Evolutionary conservation across 2,329 filamentous ascomycete species (phyloP).

Genomic region (Venturiaceae sp.): DNA sequence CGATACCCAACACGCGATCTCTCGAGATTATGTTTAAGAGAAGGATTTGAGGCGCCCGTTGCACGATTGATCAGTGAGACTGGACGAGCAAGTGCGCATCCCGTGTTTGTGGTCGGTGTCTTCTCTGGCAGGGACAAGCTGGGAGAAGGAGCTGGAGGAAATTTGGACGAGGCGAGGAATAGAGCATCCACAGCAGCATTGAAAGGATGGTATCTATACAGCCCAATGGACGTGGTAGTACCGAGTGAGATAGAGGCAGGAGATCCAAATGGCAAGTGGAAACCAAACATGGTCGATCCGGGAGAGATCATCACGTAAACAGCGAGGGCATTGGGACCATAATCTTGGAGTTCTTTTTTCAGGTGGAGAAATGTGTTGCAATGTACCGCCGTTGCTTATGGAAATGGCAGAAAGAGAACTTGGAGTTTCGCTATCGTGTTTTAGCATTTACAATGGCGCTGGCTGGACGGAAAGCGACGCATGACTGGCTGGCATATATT

Average conservation of each 20-base stretch:
- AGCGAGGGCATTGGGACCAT: background rate
- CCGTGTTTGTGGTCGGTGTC: conserved; percentile 89
- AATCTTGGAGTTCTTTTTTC: background rate
- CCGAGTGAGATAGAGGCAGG: conserved; percentile 39
- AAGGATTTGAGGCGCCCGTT: conserved; percentile 80
- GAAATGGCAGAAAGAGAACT: background rate
- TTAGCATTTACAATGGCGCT: background rate
- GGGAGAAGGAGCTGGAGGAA: conserved; percentile 77
- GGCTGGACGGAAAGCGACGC: background rate
- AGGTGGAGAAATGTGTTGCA: background rate
- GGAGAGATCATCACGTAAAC: conserved; percentile 43
- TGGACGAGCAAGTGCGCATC: conserved; percentile 70
- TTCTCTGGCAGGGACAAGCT: conserved; percentile 87
- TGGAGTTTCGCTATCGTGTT: background rate
- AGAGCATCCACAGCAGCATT: conserved; percentile 77
- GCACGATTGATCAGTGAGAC: conserved; percentile 87
- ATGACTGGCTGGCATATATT: background rate
- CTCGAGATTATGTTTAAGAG: conserved; percentile 69
- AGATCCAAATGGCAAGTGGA: conserved; percentile 32
- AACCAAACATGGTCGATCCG: conserved; percentile 46
- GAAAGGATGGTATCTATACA: conserved; percentile 96
- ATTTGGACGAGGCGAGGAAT: conserved; percentile 64
- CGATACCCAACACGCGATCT: conserved; percentile 76
- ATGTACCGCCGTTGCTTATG: background rate
- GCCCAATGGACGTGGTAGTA: conserved; percentile 48